These are phyloP conservation scores for Aspergillus arachidicola DNA, from an alignment of 2,329 filamentous ascomycete genomes.

Conservation along the genomic window DNA sequence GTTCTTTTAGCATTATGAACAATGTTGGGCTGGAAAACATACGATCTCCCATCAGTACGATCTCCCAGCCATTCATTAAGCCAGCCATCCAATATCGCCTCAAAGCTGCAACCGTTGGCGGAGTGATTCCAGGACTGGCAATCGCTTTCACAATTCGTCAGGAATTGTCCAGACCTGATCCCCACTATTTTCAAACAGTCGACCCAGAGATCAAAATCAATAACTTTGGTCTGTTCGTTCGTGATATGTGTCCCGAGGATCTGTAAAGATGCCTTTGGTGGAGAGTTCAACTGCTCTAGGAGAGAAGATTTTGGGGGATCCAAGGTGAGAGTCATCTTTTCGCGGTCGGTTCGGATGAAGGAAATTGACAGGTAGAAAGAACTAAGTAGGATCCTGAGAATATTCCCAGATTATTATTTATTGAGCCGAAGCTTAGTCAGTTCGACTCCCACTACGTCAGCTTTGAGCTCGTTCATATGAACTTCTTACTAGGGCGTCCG, in stretches of 20 bases:
- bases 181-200: neutral
- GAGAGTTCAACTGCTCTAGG: neutral
- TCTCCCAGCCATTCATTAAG: neutral
- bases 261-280: neutral
- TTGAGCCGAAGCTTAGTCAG: neutral
- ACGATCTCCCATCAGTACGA: neutral
- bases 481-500: neutral
- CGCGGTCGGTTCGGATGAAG: neutral
- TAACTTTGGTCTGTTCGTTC: neutral
- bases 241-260: neutral
- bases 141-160: neutral
- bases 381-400: neutral
- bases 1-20: neutral
- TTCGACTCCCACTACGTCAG: neutral
- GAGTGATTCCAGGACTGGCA: neutral
- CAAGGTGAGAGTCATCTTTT: neutral
- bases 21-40: neutral
- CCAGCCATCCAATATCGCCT: slow-evolving; percentile 1
- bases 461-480: neutral
- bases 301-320: neutral
- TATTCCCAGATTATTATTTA: neutral
- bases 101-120: neutral
- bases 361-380: neutral
- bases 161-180: neutral
- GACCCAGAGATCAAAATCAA: slow-evolving; percentile 1